phyloP scores from a whole-genome alignment of 139 green algal species.

The Diplosphaera chodatii region DNA sequence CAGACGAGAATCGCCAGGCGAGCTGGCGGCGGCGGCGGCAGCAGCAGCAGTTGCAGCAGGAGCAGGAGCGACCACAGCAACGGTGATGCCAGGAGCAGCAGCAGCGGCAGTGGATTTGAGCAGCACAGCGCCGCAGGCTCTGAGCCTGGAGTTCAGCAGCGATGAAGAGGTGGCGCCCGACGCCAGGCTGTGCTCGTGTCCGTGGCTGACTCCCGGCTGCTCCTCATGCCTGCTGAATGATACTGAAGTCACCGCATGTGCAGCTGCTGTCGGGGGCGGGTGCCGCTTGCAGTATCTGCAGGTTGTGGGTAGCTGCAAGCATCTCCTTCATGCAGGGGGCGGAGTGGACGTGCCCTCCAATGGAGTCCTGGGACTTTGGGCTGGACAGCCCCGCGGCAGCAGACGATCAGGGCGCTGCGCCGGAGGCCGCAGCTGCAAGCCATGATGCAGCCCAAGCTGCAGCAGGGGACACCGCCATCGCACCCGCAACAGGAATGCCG shows the following conservation, averaged over 20 bases:
- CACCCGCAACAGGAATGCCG: neutral
- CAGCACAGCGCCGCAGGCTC: neutral
- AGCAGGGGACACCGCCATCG: neutral
- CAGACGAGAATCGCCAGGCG: too few relatives aligned
- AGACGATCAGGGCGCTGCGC: neutral
- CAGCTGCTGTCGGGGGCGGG: too few relatives aligned
- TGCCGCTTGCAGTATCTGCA: neutral
- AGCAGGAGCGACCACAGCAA: too few relatives aligned
- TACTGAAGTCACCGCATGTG: too few relatives aligned
- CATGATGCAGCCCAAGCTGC: too few relatives aligned
- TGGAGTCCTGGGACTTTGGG: neutral
- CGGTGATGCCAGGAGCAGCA: too few relatives aligned
- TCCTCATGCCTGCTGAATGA: too few relatives aligned
- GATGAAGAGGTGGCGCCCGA: neutral
- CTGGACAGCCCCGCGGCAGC: neutral
- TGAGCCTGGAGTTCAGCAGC: neutral
- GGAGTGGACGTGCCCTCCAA: neutral
- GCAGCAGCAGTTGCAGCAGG: too few relatives aligned
- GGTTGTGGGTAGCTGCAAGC: too few relatives aligned
- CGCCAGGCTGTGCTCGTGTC: too few relatives aligned
- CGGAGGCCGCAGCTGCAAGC: neutral
- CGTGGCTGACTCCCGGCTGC: too few relatives aligned
- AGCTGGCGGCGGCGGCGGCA: too few relatives aligned
- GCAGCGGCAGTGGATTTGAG: neutral
- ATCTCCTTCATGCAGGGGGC: neutral